Conservation (phyloP, 2,329 filamentous ascomycete genomes). For the Cylindrodendrum hubeiense region DNA sequence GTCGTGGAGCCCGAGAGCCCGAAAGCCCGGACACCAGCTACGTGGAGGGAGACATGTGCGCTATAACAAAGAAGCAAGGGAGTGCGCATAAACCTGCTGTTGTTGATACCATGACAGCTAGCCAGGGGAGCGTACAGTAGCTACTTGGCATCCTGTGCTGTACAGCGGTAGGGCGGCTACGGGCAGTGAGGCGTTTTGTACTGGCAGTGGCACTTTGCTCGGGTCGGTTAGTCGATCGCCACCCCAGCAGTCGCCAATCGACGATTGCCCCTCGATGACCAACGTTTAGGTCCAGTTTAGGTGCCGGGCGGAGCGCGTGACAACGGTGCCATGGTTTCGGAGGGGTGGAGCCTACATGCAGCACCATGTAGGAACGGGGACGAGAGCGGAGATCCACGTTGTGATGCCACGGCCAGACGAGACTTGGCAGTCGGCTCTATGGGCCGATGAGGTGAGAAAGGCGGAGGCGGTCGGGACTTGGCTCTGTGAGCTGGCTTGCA, state of each 20-base stretch:
- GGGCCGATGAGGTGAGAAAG: constrained; percentile 35
- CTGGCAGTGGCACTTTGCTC: constrained; percentile 34
- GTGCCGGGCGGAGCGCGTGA: constrained; percentile 1
- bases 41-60: constrained; percentile 29
- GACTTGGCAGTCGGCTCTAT: constrained; percentile 42
- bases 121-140: constrained; percentile 24
- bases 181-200: constrained; percentile 28
- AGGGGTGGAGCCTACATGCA: constrained; percentile 32
- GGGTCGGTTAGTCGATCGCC: constrained; percentile 37
- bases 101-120: constrained; percentile 22
- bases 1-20: constrained; percentile 20
- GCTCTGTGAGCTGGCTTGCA: constrained; percentile 18
- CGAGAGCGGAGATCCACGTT: constrained; percentile 35
- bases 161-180: constrained; percentile 20
- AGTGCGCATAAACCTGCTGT: constrained; percentile 35
- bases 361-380: constrained; percentile 30
- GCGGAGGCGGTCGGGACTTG: constrained; percentile 30
- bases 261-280: constrained; percentile 37
- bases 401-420: constrained; percentile 27
- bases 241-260: constrained; percentile 42
- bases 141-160: constrained; percentile 12
- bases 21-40: constrained; percentile 27
- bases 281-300: constrained; percentile 22
- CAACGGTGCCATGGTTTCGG: constrained; percentile 34
- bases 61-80: constrained; percentile 28